phyloP scores from a whole-genome alignment of 176 grass and related monocot species.

The Cymbopogon citratus region DNA sequence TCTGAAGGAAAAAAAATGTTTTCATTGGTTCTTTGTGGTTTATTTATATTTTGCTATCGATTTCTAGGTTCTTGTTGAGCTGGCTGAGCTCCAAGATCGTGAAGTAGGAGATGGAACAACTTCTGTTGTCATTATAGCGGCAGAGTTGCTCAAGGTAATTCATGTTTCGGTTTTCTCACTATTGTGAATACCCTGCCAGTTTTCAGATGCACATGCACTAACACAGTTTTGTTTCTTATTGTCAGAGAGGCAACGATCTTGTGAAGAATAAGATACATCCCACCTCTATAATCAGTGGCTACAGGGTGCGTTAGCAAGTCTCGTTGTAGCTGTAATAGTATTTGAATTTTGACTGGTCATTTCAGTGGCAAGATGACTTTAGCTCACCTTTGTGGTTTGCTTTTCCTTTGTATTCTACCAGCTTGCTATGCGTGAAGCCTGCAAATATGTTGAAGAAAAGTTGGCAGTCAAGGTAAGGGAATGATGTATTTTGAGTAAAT shows the following conservation, averaged over 20 bases:
- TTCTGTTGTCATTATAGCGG: slow-evolving; percentile 75
- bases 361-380: not conserved
- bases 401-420: slow-evolving; percentile 37
- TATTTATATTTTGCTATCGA: not conserved
- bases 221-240: slow-evolving; percentile 3
- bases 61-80: slow-evolving; percentile 91
- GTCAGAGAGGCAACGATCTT: slow-evolving; percentile 83
- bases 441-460: slow-evolving; percentile 95
- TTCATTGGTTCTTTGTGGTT: not conserved
- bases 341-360: slow-evolving; percentile 14
- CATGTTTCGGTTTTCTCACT: not conserved
- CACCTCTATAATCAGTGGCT: slow-evolving; percentile 88
- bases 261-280: slow-evolving; percentile 96
- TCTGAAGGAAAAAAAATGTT: not conserved
- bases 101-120: slow-evolving; percentile 98
- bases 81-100: slow-evolving; percentile 88
- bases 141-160: slow-evolving; percentile 86
- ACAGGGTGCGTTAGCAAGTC: slow-evolving; percentile 56
- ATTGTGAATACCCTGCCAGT: not conserved
- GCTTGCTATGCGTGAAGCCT: slow-evolving; percentile 97
- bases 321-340: not conserved
- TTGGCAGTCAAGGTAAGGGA: slow-evolving; percentile 62
- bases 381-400: not conserved
- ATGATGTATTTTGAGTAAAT: not conserved
- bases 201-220: not conserved